Conservation (phyloP, 805 yeast species). For the Candida montana region DNA sequence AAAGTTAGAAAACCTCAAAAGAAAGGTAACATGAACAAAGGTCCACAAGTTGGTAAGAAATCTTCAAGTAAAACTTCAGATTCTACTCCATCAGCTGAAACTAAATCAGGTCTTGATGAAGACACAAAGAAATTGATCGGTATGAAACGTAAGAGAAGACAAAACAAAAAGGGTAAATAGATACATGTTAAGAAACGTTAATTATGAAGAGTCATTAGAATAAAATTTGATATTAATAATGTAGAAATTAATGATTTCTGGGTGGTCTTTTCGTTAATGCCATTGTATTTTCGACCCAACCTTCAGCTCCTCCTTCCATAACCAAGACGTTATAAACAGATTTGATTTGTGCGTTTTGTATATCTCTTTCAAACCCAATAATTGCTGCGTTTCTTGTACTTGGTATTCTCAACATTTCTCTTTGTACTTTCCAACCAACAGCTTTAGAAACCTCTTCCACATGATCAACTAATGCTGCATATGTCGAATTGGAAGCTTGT, state of each 20-base stretch:
- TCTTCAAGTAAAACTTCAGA: not conserved
- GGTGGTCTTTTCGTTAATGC: conserved; percentile 65
- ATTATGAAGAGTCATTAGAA: not conserved
- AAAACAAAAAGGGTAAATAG: conserved; percentile 32
- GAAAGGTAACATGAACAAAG: conserved; percentile 43
- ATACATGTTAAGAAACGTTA: not conserved
- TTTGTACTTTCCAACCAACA: conserved; percentile 81
- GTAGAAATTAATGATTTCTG: conserved; percentile 49
- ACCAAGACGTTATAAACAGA: conserved; percentile 55
- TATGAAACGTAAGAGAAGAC: conserved; percentile 61
- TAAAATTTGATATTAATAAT: not conserved
- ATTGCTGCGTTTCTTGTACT: conserved; percentile 91
- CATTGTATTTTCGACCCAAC: conserved; percentile 83
- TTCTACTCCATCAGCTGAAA: conserved; percentile 11
- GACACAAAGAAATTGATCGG: conserved; percentile 62
- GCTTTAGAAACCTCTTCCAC: conserved; percentile 60
- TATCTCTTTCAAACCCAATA: conserved; percentile 52
- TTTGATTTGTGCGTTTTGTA: conserved; percentile 24
- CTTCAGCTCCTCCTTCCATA: conserved; percentile 83
- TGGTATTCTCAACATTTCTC: conserved; percentile 88
- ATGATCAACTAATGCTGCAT: conserved; percentile 82
- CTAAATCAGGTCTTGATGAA: conserved; percentile 40
- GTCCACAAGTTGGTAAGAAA: conserved; percentile 23
- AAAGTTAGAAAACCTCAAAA: conserved; percentile 21
- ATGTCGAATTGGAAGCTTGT: conserved; percentile 47